These are phyloP conservation scores for Tolypocladium cylindrosporum DNA, from an alignment of 2,329 filamentous ascomycete genomes.

Conservation along the genomic window DNA sequence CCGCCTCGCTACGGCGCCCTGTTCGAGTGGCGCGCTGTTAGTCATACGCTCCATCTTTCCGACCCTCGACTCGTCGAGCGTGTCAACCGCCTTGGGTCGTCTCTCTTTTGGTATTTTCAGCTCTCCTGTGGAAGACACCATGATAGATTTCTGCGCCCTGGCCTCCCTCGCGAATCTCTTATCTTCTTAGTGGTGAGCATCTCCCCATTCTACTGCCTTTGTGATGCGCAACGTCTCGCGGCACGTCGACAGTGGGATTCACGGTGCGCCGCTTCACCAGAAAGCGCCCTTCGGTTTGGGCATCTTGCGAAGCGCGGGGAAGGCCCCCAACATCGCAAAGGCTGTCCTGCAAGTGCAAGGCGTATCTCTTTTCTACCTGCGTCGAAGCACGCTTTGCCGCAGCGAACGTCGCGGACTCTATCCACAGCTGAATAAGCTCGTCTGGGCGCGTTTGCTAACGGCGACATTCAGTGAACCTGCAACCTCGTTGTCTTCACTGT, in stretches of 20 bases:
- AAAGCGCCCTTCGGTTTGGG: neutral
- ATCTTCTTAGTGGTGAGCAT: conserved; percentile 31
- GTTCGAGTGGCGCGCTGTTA: neutral
- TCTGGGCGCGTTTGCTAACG: neutral
- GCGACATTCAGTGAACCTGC: neutral
- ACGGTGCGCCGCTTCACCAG: neutral
- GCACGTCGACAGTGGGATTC: neutral
- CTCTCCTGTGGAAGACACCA: conserved; percentile 23
- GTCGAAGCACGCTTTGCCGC: neutral
- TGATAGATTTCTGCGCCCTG: conserved; percentile 29
- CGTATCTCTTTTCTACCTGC: neutral
- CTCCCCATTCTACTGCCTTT: neutral
- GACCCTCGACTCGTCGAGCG: too few relatives aligned
- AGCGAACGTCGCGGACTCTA: neutral
- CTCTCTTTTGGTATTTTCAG: conserved; percentile 9
- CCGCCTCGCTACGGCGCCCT: neutral
- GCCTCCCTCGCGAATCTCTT: conserved; percentile 18
- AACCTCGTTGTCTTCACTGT: neutral
- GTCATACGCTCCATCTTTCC: neutral
- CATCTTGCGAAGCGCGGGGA: neutral
- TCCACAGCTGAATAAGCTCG: neutral
- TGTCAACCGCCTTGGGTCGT: neutral
- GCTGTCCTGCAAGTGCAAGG: neutral
- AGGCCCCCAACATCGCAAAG: neutral
- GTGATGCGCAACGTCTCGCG: neutral